phyloP scores from a whole-genome alignment of 805 yeast species.

The Saccharomycopsis selenospora region DNA sequence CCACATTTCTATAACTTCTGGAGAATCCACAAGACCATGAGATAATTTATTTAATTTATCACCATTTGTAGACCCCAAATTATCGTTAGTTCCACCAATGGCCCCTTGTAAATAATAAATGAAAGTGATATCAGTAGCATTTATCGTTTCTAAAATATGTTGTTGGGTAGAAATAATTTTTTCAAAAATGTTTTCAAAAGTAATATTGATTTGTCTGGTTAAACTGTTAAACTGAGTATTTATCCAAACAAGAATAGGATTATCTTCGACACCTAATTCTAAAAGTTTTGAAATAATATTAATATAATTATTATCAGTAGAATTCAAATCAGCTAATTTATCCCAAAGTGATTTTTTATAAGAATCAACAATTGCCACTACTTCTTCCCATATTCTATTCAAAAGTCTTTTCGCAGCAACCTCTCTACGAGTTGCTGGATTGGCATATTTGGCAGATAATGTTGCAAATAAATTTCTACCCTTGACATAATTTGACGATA shows the following conservation, averaged over 20 bases:
- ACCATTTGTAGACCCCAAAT: slow-evolving; percentile 8
- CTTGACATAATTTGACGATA: slow-evolving; percentile 49
- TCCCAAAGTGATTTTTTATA: slow-evolving; percentile 53
- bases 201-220: slow-evolving; percentile 33
- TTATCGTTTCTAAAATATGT: slow-evolving; percentile 33
- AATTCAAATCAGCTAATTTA: slow-evolving; percentile 31
- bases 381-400: slow-evolving; percentile 48
- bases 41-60: slow-evolving; percentile 17
- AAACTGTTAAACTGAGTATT: slow-evolving; percentile 40
- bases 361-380: slow-evolving; percentile 43
- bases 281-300: slow-evolving; percentile 43
- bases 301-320: slow-evolving; percentile 29
- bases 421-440: slow-evolving; percentile 1
- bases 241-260: slow-evolving; percentile 61
- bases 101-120: slow-evolving; percentile 25
- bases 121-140: slow-evolving; percentile 29
- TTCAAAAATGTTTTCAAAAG: slow-evolving; percentile 35
- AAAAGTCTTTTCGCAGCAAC: slow-evolving; percentile 33
- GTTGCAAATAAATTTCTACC: slow-evolving; percentile 33
- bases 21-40: slow-evolving; percentile 41
- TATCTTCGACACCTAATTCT: slow-evolving; percentile 56
- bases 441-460: slow-evolving; percentile 18
- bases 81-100: slow-evolving; percentile 8
- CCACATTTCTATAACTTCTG: slow-evolving; percentile 56
- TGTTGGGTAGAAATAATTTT: slow-evolving; percentile 36